Base-by-base conservation (phyloP, 1,139 yeast species). In the Debaryomyces sp. region DNA sequence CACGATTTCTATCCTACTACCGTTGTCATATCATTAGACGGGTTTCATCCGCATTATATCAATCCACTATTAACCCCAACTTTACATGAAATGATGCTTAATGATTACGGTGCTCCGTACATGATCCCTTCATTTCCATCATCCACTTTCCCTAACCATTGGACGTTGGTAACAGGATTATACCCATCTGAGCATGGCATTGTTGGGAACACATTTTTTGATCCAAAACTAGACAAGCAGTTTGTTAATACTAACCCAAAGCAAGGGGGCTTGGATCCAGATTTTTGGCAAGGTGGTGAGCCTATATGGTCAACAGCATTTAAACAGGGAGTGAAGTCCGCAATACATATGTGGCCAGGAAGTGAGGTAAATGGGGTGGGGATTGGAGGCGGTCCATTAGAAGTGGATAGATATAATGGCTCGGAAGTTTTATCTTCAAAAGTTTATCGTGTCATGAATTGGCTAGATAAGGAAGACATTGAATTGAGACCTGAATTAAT, bases 281-380 rank as follows among this genome's bases (percentile, higher is more conserved):
- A 75, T 27, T 88, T 89, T 72, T 89, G 96, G 96, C 65, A 58
- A 44, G 94, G 95, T 8, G 96, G 96, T 27, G 95, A 89, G 61
- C 96, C 97, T 0, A 64, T 91, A 24, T 91, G 97, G 97, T 71
- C 76, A 41, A 88, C 96, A 0, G 91, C 95, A 0, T 72, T 73
- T 23, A 64, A 65, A n/a, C 88, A 87, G 52, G 85, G 84, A 1
- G 78, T 88, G 5, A 73, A 73, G 12, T 72, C 87, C 2, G 96
- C 95, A 0, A 85, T 89, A n/a, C 96, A 91, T 64, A 90, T 91
- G 96, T 91, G 96, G 96, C 97, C 97, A 0, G 96, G 97, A 1
- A 84, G 91, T 52, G 96, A 89, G 58, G 95, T 86, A 4, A 78
- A 75, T 46, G 73, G 82, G 3, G 56, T 71, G 2, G 77, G 76